Base-by-base conservation (phyloP, 75 land plant species). In the Chamaecyparis obtusa region DNA sequence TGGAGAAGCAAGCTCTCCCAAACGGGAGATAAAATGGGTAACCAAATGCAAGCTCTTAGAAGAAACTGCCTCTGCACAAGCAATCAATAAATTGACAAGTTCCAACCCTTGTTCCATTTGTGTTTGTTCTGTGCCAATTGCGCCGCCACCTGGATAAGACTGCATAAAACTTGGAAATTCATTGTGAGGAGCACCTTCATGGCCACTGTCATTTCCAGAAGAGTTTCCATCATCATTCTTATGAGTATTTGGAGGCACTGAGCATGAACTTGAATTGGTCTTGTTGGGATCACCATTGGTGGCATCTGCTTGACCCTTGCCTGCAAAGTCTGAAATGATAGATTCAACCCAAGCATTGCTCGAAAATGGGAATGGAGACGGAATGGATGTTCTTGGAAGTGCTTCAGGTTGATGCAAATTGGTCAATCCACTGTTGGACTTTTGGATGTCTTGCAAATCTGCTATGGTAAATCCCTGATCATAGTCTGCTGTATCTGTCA, bases 1-100 rank as follows among this genome's bases (percentile, higher is more conserved):
- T 1, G 97, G 99, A 17, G 98, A 94, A 79, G 99, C 96, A 27
- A 93, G 91, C 87, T 92, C 94, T 2, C 99, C 99, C 16, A 98
- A 83, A 75, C 92, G 90, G 19, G 94, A 89, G 32, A 97, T 83
- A 48, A 88, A 89, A 79, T 90, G 94, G 87, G 87, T 93, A 16
- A 91, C 87, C 6, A 86, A 87, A 36, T 88, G 79, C 9, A 94
- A 85, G 87, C 92, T 94, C 84, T 89, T 90, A 14, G 95, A 86
- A 27, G 95, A 88, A 44, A 98, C 91, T 46, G 96, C 91, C 86
- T 96, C 96, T 24, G 91, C 94, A 83, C 99, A 95, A 14, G 91
- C 91, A 44, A 91, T 67, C 35, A 98, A 93, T 10, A 93, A 85
- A 84, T 88, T 93, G 43, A 96, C 88, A 15, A 98, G 94, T 92